Conservation (phyloP, 257 asterid species). For the Handroanthus guayacan region DNA sequence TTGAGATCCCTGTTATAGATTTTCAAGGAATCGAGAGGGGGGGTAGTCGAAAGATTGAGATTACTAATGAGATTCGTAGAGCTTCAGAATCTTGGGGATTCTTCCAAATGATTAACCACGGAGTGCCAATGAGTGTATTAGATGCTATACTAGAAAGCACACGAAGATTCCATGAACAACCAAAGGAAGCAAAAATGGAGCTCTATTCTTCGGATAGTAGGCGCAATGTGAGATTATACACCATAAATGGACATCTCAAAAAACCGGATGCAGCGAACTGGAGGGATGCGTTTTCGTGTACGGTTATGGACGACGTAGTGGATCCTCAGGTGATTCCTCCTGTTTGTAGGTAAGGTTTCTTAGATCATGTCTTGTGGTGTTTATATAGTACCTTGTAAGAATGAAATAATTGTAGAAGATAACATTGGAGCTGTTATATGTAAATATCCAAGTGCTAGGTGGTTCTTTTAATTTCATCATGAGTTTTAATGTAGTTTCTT, state of each 20-base stretch:
- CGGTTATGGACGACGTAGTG: slow-evolving; percentile 48
- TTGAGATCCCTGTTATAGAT: slow-evolving; percentile 59
- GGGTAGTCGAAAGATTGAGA: slow-evolving; percentile 32
- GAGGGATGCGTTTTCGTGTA: slow-evolving; percentile 76
- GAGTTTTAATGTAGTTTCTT: background rate
- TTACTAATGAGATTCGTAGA: slow-evolving; percentile 53
- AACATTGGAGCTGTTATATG: background rate
- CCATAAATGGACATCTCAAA: slow-evolving; percentile 51
- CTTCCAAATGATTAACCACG: slow-evolving; percentile 76
- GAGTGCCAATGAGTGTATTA: slow-evolving; percentile 57
- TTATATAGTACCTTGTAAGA: background rate
- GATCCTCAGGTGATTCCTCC: slow-evolving; percentile 55
- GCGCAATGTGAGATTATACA: slow-evolving; percentile 51
- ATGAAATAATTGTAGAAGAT: background rate
- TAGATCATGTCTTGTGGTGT: background rate
- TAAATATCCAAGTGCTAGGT: background rate
- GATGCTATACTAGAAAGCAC: slow-evolving; percentile 53
- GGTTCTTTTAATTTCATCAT: background rate
- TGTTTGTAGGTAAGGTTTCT: slow-evolving; percentile 56
- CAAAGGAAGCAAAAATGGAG: slow-evolving; percentile 57
- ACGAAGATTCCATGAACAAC: slow-evolving; percentile 63
- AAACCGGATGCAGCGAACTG: slow-evolving; percentile 58
- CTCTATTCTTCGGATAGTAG: slow-evolving; percentile 58
- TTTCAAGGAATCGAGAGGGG: slow-evolving; percentile 47
- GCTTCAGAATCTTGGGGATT: slow-evolving; percentile 75